A percentile compares a stretch with the other conserved stretches of the same genome.
Conservation (phyloP, 164 flowering plant genomes). For the Santalum album region DNA sequence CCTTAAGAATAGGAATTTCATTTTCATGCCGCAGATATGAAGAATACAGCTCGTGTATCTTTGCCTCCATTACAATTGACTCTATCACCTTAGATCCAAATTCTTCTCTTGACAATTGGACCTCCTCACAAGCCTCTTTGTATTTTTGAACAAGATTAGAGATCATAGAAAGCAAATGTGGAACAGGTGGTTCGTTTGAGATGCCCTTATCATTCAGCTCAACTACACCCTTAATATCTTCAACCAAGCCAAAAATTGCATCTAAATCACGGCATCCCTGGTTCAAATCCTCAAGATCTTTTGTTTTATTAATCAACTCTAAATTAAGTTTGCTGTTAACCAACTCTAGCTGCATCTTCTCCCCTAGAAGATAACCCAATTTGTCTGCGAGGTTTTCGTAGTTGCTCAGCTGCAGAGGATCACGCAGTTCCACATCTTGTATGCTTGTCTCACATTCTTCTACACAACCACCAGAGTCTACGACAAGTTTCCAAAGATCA, state of each 20-base stretch:
- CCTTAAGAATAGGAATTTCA: slow-evolving; percentile 47
- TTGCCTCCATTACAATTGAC: slow-evolving; percentile 37
- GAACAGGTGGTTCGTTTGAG: slow-evolving; percentile 23
- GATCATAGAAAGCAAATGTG: slow-evolving; percentile 39
- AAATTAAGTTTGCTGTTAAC: slow-evolving; percentile 29
- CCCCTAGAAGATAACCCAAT: slow-evolving; percentile 31
- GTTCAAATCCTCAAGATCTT: slow-evolving; percentile 40
- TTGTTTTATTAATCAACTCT: slow-evolving; percentile 33
- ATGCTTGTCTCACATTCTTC: slow-evolving; percentile 18
- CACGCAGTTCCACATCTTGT: slow-evolving; percentile 18
- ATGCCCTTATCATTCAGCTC: slow-evolving; percentile 20
- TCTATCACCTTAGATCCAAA: slow-evolving; percentile 28
- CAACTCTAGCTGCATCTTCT: slow-evolving; percentile 42
- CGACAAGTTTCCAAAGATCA: slow-evolving; percentile 32
- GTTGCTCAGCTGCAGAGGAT: slow-evolving; percentile 28
- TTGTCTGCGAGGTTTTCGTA: slow-evolving; percentile 33
- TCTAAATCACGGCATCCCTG: slow-evolving; percentile 23
- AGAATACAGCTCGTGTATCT: slow-evolving; percentile 31
- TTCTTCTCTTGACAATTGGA: slow-evolving; percentile 30
- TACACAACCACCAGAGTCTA: slow-evolving; percentile 17
- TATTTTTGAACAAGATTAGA: slow-evolving; percentile 46
- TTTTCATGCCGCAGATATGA: slow-evolving; percentile 36
- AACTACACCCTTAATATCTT: slow-evolving; percentile 34
- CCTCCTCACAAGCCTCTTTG: slow-evolving; percentile 32
- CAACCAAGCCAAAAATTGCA: slow-evolving; percentile 31